Conservation (phyloP, 208 protist genomes). For the Trypanosoma vivax region DNA sequence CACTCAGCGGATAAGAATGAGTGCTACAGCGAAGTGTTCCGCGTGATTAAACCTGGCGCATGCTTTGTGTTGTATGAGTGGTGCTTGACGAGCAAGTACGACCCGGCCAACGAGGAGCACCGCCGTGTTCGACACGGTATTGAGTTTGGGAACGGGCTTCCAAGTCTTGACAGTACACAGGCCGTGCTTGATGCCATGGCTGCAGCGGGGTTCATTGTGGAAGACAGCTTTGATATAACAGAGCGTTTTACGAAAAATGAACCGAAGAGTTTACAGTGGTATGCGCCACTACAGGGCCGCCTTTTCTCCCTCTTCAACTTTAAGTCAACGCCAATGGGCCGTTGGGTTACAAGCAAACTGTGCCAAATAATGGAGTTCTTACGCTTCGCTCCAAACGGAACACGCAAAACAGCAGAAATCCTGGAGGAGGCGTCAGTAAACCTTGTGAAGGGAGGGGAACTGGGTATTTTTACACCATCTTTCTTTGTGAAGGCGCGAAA, state of each 20-base stretch:
- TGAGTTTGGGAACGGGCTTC: constrained; percentile 93
- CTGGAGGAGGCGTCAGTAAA: constrained; percentile 83
- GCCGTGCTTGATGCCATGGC: constrained; percentile 80
- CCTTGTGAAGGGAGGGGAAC: constrained; percentile 86
- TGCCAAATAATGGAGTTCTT: constrained; percentile 73
- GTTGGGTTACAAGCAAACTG: constrained; percentile 68
- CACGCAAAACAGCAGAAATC: constrained; percentile 79
- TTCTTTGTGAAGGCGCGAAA: constrained; percentile 89
- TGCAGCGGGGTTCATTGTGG: constrained; percentile 89
- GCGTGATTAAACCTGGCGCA: constrained; percentile 91
- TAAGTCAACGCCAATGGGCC: constrained; percentile 77
- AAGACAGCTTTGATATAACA: constrained; percentile 68
- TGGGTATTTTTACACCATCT: constrained; percentile 90
- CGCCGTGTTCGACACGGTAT: constrained; percentile 87
- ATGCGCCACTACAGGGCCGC: constrained; percentile 70
- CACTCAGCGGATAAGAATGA: constrained; percentile 92
- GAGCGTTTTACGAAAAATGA: constrained; percentile 54
- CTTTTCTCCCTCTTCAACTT: constrained; percentile 70
- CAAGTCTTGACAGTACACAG: constrained; percentile 77
- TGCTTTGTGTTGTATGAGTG: constrained; percentile 94
- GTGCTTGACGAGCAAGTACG: constrained; percentile 93
- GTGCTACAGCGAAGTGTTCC: constrained; percentile 92
- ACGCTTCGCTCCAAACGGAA: constrained; percentile 65
- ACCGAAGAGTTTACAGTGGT: constrained; percentile 86
- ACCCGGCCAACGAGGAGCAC: constrained; percentile 87